These are phyloP conservation scores for Triangularia setosa DNA, from an alignment of 2,329 filamentous ascomycete genomes.

Conservation along the genomic window DNA sequence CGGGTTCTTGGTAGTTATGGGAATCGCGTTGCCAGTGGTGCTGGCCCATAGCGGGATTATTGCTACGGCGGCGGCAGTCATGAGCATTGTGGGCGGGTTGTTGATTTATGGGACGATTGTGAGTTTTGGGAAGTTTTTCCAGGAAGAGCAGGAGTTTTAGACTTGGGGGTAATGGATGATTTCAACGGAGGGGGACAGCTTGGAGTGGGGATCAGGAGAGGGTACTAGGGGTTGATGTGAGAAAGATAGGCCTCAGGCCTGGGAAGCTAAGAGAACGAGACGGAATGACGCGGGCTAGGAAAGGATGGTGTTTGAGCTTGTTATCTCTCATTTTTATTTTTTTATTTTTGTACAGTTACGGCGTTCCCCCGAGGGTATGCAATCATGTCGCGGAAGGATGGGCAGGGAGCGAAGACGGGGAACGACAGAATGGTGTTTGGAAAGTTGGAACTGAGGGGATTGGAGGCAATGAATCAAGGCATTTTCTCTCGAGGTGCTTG, in stretches of 20 bases:
- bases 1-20: conserved; percentile 95
- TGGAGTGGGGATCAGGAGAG: too few relatives aligned
- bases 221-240: not conserved
- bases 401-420: not conserved
- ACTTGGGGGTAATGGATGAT: not conserved
- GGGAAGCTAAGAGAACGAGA: too few relatives aligned
- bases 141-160: conserved; percentile 93
- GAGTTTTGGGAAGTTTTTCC: conserved; percentile 97
- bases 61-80: conserved; percentile 78
- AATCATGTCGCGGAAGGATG: not conserved
- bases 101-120: conserved; percentile 98
- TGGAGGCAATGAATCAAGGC: not conserved
- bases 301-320: conserved; percentile 5
- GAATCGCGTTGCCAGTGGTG: conserved; percentile 83
- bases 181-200: not conserved
- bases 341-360: not conserved
- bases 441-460: not conserved
- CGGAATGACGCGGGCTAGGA: not conserved
- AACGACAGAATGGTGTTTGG: not conserved
- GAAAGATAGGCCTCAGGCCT: not conserved
- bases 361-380: not conserved
- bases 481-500: not conserved
- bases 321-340: not conserved
- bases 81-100: conserved; percentile 89
- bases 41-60: conserved; percentile 87